These are phyloP conservation scores for Furcasterigmium furcatum DNA, from an alignment of 2,329 filamentous ascomycete genomes.

Conservation along the genomic window DNA sequence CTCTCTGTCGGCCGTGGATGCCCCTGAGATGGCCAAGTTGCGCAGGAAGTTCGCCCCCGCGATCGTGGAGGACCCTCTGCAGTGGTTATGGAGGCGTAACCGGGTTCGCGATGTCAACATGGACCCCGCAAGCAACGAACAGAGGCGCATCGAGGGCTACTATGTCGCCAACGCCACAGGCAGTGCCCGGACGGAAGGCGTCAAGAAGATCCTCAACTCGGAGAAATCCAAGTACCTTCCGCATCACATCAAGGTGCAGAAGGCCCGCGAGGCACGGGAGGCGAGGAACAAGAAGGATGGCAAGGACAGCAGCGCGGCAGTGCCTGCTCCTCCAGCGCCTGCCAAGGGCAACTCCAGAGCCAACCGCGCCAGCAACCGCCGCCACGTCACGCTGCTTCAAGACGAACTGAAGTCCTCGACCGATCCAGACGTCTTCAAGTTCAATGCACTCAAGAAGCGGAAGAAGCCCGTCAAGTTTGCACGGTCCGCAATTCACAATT, in stretches of 20 bases:
- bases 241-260: conserved; percentile 94
- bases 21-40: conserved; percentile 46
- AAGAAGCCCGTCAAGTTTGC: conserved; percentile 99
- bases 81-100: conserved; percentile 57
- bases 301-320: conserved; percentile 65
- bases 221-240: conserved; percentile 98
- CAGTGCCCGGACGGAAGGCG: conserved; percentile 85
- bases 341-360: conserved; percentile 89
- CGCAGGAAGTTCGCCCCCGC: conserved; percentile 41
- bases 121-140: conserved; percentile 22
- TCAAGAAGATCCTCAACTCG: conserved; percentile 92
- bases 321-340: conserved; percentile 71
- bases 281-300: conserved; percentile 64
- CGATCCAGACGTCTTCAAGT: conserved; percentile 89
- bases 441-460: conserved; percentile 98
- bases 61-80: conserved; percentile 45
- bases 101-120: conserved; percentile 55
- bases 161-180: conserved; percentile 87
- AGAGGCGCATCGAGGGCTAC: conserved; percentile 55
- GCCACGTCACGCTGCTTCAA: conserved; percentile 90
- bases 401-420: conserved; percentile 86
- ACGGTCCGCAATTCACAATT: conserved; percentile 96
- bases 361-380: conserved; percentile 92
- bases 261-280: conserved; percentile 86
- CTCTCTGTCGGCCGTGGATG: conserved; percentile 41